A percentile compares a stretch with the other conserved stretches of the same genome.
Conservation (phyloP, 345 rosid species). For the Combretum micranthum region DNA sequence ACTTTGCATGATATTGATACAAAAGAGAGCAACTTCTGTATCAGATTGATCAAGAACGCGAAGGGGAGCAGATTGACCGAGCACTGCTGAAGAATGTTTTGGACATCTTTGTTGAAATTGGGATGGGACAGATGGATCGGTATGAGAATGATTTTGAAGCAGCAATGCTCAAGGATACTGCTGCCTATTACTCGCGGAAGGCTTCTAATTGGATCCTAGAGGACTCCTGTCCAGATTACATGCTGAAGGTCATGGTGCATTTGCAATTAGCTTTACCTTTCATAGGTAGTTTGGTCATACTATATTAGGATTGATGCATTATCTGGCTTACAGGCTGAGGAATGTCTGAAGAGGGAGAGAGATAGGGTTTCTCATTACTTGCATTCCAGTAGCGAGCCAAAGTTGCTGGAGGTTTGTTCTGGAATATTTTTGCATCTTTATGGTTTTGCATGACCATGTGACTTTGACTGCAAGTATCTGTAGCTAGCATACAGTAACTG, state of each 20-base stretch:
- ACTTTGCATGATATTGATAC: too few relatives aligned
- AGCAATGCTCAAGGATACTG: slow-evolving; percentile 40
- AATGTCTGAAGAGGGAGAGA: slow-evolving; percentile 52
- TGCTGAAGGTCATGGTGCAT: slow-evolving; percentile 33
- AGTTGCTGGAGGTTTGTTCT: slow-evolving; percentile 50
- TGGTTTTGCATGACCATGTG: not conserved
- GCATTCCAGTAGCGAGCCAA: slow-evolving; percentile 40
- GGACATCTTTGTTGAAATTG: slow-evolving; percentile 53
- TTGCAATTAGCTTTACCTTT: not conserved
- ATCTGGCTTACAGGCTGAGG: slow-evolving; percentile 35
- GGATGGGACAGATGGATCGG: slow-evolving; percentile 43
- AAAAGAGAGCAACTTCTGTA: too few relatives aligned
- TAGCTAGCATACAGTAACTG: not conserved
- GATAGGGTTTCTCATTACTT: slow-evolving; percentile 51
- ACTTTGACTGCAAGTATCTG: not conserved
- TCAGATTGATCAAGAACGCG: slow-evolving; percentile 54
- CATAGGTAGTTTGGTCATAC: too few relatives aligned
- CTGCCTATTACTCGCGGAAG: slow-evolving; percentile 54
- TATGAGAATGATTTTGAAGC: slow-evolving; percentile 51
- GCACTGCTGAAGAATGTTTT: slow-evolving; percentile 53
- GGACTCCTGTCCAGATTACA: slow-evolving; percentile 54
- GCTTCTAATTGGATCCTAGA: slow-evolving; percentile 60
- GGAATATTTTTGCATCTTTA: not conserved
- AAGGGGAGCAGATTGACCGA: slow-evolving; percentile 57
- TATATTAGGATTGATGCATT: too few relatives aligned